Evolutionary conservation across 2,329 filamentous ascomycete genomes (phyloP), one percentile per base, ranked within the genome.

Genomic region (Aspergillus sp.): DNA sequence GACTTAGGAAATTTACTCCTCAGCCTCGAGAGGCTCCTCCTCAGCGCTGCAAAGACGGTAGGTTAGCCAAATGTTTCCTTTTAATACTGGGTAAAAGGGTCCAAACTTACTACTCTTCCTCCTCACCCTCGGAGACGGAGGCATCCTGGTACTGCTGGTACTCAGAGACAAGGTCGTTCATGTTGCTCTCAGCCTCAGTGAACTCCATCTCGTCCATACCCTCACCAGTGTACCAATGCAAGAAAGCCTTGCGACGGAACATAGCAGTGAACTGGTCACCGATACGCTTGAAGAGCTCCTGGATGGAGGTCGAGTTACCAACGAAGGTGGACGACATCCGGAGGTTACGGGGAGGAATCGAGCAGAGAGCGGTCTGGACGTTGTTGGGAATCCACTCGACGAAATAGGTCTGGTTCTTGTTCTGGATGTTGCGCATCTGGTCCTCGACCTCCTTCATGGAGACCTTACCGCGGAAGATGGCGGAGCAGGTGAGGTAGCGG

Each of bases 161-260:
- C 76, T 98, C 93, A 53, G 89, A 94, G 65, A 98, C 91, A 69
- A 98, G 79, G 74, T 98, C 93, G 80, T 98, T 97, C 93, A 98
- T 97, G 82, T 98, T 98, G 77, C 88, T 94, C 85, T 98, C 93
- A 63, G 93, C 93, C 82, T 98, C 93, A 70, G 93, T 98, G 81
- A 98, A 98, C 80, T 98, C 93, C 93, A 98, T 97, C 85, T 98
- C 93, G 77, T 98, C 93, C 93, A 98, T 98, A 78, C 93, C 93
- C 82, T 98, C 93, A 69, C 90, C 90, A 83, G 93, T 98, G 79
- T 98, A 98, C 93, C 93, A 98, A 81, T 97, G 93, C 83, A 98
- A 88, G 89, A 98, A 98, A 84, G 93, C 93, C 87, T 97, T 98
- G 78, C 93, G 89, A 78, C 93, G 83, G 86, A 98, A 98, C 93